A percentile compares a stretch with the other conserved stretches of the same genome.
phyloP scores from a whole-genome alignment of 352 stramenopile genomes.

The Thalassiosira hispida region DNA sequence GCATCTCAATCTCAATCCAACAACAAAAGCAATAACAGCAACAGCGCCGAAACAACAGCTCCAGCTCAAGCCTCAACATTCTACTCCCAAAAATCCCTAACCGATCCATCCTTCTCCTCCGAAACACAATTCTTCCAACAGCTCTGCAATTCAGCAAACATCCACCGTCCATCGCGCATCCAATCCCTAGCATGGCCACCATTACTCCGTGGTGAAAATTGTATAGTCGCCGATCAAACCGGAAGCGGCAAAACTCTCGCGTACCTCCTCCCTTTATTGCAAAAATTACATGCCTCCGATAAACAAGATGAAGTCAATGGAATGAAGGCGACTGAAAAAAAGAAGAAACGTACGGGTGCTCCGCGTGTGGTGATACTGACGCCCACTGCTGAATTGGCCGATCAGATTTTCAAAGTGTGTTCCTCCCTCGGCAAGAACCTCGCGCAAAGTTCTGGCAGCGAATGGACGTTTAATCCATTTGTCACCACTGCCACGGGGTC shows the following conservation, averaged over 20 bases:
- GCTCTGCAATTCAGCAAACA: slow-evolving; percentile 62
- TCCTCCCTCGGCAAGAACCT: slow-evolving; percentile 47
- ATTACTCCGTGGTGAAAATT: slow-evolving; percentile 59
- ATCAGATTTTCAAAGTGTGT: slow-evolving; percentile 83
- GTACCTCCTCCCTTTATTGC: slow-evolving; percentile 76
- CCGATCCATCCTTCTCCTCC: slow-evolving; percentile 59
- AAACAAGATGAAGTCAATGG: slow-evolving; percentile 39
- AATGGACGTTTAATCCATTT: slow-evolving; percentile 63
- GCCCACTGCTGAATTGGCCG: slow-evolving; percentile 87
- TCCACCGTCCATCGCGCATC: slow-evolving; percentile 71
- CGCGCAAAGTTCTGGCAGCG: background rate
- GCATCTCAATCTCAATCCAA: background rate
- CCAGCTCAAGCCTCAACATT: slow-evolving; percentile 57
- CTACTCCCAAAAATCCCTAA: slow-evolving; percentile 72
- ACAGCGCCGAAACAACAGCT: background rate
- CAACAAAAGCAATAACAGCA: background rate
- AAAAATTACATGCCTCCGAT: slow-evolving; percentile 32
- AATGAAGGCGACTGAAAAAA: background rate
- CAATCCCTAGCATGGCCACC: slow-evolving; percentile 79
- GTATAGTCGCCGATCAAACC: slow-evolving; percentile 85
- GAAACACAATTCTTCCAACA: slow-evolving; percentile 45
- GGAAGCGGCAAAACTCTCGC: slow-evolving; percentile 82
- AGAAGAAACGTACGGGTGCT: slow-evolving; percentile 35
- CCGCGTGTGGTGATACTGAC: slow-evolving; percentile 85
- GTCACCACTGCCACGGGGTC: slow-evolving; percentile 68